phyloP scores from a whole-genome alignment of 306 rosid species.

The Psophocarpus tetragonolobus region DNA sequence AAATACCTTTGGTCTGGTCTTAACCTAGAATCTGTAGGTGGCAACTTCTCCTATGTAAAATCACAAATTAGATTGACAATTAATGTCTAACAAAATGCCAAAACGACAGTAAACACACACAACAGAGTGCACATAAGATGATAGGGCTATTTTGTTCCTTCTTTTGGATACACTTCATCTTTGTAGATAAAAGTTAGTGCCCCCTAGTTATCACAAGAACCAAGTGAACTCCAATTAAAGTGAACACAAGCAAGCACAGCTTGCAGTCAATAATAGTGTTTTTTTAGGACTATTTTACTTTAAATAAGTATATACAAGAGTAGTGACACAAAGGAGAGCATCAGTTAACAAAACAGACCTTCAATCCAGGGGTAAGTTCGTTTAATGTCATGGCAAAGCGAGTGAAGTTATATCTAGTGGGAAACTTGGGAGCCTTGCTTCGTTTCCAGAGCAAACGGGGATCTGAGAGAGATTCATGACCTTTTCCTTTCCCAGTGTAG shows the following conservation, averaged over 20 bases:
- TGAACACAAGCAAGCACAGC: background rate
- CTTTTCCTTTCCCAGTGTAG: constrained; percentile 79
- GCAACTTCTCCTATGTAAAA: constrained; percentile 73
- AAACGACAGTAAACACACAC: background rate
- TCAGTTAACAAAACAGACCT: constrained; percentile 57
- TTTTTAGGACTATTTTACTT: background rate
- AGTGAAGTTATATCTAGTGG: constrained; percentile 92
- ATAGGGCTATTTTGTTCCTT: background rate
- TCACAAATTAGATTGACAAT: constrained; percentile 11
- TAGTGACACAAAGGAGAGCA: constrained; percentile 24
- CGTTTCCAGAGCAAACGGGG: constrained; percentile 86
- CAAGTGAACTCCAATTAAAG: constrained; percentile 2
- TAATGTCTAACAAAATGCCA: constrained; percentile 14
- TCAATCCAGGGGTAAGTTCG: constrained; percentile 85
- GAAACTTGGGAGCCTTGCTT: constrained; percentile 74
- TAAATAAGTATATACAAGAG: background rate
- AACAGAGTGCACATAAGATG: background rate
- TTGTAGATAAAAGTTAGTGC: background rate
- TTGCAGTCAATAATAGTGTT: background rate
- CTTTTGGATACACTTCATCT: background rate
- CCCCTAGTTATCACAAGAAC: background rate
- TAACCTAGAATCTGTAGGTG: constrained; percentile 99
- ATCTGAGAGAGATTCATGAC: constrained; percentile 72
- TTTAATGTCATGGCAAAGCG: constrained; percentile 95
- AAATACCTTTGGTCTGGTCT: constrained; percentile 97